Conservation (phyloP, 805 yeast genomes). For the Ogataea populi-albae region DNA sequence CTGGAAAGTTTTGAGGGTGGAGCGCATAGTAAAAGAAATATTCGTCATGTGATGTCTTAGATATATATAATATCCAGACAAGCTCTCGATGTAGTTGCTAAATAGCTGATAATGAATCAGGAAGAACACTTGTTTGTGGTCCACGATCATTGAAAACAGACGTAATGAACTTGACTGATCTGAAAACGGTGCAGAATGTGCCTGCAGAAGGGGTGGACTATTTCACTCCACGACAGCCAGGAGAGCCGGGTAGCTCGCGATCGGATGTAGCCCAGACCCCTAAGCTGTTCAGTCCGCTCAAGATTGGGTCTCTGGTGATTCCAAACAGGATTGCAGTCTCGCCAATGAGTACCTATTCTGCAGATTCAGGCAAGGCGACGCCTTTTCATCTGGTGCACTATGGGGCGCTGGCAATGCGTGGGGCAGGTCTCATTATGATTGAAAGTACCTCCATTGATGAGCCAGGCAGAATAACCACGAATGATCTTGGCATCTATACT, state of each 20-base stretch:
- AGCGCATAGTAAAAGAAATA: too few relatives aligned
- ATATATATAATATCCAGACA: too few relatives aligned
- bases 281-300: slow-evolving; percentile 41
- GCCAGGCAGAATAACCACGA: slow-evolving; percentile 23
- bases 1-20: too few relatives aligned
- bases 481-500: slow-evolving; percentile 44
- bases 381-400: slow-evolving; percentile 50
- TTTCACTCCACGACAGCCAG: slow-evolving; percentile 34
- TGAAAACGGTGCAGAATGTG: slow-evolving; percentile 2
- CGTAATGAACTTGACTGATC: too few relatives aligned
- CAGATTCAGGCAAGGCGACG: slow-evolving; percentile 39
- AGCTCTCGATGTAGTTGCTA: too few relatives aligned
- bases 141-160: too few relatives aligned
- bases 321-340: slow-evolving; percentile 55
- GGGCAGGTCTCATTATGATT: slow-evolving; percentile 46
- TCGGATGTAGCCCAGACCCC: slow-evolving; percentile 31
- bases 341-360: slow-evolving; percentile 55
- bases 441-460: slow-evolving; percentile 37
- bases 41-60: too few relatives aligned
- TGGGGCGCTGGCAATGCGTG: slow-evolving; percentile 44
- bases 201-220: slow-evolving; percentile 17
- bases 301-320: slow-evolving; percentile 38
- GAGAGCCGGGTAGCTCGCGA: slow-evolving; percentile 33
- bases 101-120: too few relatives aligned
- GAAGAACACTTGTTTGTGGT: too few relatives aligned